Percentiles rank a stretch among this genome's conserved stretches.
Evolutionary conservation across 2,329 filamentous ascomycete species (phyloP).

Genomic region (Clonostachys sp.): DNA sequence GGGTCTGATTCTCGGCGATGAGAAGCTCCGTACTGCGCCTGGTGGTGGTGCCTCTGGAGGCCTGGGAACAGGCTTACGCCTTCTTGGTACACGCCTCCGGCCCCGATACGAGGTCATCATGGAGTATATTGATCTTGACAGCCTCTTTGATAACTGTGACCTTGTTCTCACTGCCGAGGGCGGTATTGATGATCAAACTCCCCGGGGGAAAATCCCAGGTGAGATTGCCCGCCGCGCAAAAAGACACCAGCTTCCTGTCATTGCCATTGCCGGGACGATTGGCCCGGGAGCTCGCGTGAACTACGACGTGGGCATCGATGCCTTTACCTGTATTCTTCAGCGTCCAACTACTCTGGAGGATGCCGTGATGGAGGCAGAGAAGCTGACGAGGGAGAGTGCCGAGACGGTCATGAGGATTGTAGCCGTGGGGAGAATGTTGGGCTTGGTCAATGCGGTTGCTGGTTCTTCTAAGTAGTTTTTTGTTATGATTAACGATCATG

Average conservation of each 20-base stretch:
- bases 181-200: conserved; percentile 44
- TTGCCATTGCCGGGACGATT: conserved; percentile 29
- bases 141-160: conserved; percentile 39
- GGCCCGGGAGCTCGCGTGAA: conserved; percentile 23
- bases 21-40: conserved; percentile 26
- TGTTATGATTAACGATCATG: too few relatives aligned
- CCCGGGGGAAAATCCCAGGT: conserved; percentile 46
- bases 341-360: conserved; percentile 21
- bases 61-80: conserved; percentile 42
- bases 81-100: conserved; percentile 38
- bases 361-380: conserved; percentile 20
- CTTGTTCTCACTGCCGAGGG: conserved; percentile 49
- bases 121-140: conserved; percentile 42
- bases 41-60: conserved; percentile 48
- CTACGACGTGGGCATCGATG: conserved; percentile 25
- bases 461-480: too few relatives aligned
- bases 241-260: conserved; percentile 35
- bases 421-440: conserved; percentile 18
- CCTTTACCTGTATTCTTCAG: conserved; percentile 24
- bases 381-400: conserved; percentile 20
- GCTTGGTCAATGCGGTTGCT: background rate
- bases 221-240: conserved; percentile 44
- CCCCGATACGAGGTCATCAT: conserved; percentile 44
- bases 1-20: conserved; percentile 20
- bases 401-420: conserved; percentile 25